phyloP scores from a whole-genome alignment of 208 protist genomes.

The Trypanosoma cruzi region DNA sequence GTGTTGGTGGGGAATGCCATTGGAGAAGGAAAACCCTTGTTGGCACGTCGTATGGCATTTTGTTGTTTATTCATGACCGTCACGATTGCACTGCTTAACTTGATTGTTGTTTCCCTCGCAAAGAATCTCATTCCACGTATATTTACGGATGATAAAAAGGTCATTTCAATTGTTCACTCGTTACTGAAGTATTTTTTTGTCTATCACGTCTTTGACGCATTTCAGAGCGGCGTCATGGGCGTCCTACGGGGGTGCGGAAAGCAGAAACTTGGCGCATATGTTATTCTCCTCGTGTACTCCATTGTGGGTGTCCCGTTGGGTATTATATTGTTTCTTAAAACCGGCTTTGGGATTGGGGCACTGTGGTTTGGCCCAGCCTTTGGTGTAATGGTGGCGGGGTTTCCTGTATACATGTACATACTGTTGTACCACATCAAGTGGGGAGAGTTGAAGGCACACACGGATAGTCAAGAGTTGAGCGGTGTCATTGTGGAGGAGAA shows the following conservation, averaged over 20 bases:
- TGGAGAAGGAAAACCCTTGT: conserved; percentile 44
- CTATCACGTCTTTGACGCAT: conserved; percentile 73
- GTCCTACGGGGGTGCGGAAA: conserved; percentile 72
- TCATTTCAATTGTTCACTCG: conserved; percentile 33
- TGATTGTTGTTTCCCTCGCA: conserved; percentile 28
- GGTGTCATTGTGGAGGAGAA: not conserved
- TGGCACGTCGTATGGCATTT: conserved; percentile 58
- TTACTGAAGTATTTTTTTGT: conserved; percentile 47
- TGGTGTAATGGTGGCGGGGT: conserved; percentile 57
- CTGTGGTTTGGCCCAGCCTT: conserved; percentile 74
- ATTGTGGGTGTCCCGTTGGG: conserved; percentile 76
- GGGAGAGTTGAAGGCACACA: conserved; percentile 36
- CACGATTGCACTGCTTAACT: conserved; percentile 41
- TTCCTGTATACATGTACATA: conserved; percentile 68
- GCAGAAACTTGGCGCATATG: conserved; percentile 57
- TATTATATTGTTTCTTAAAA: conserved; percentile 59
- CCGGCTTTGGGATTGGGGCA: conserved; percentile 53
- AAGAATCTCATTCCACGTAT: conserved; percentile 38
- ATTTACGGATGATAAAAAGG: conserved; percentile 49
- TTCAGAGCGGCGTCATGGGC: conserved; percentile 86
- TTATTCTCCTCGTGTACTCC: conserved; percentile 69
- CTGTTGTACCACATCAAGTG: conserved; percentile 71
- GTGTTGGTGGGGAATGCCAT: conserved; percentile 80
- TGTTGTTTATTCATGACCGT: conserved; percentile 38
- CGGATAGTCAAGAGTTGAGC: conserved; percentile 30